Base-by-base conservation (phyloP, 1,284 basidiomycete genomes). In the Rhodotorula sp. region DNA sequence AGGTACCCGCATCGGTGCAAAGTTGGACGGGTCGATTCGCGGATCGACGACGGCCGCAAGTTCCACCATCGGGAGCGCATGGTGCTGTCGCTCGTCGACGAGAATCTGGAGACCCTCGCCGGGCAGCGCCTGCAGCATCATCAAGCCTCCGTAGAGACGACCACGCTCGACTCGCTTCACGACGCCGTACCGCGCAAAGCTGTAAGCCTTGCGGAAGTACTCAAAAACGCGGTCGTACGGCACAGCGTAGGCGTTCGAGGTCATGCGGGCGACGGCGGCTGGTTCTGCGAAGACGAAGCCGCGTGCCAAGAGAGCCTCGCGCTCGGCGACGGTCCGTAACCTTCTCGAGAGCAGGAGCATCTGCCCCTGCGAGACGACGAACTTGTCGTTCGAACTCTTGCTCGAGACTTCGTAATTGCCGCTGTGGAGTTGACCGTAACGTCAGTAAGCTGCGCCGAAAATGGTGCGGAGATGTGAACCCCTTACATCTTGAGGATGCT, bases 281-380 rank as follows among this genome's bases (percentile, higher is more conserved):
- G 82, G 76, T 58, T 83, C 82, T 43, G 82, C 82, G 66, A 83
- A 84, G 70, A 82, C 81, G 75, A 80, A 84, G 48, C 83, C 80
- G 26, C 81, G 79, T 5, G 81, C 79, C 43, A 82, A 73, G 29
- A 83, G 79, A 57, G 81, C 81, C 47, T 77, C 77, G 57, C 80
- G 81, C 68, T 84, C 83, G 31, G 79, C 76, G 16, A 77, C 62
- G 21, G 80, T 81, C 4, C 77, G 76, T 15, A 83, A 78, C 14
- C 82, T 78, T 21, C 83, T 81, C 5, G 83, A 81, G 18, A 84
- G 79, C 71, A 83, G 81, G 70, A 83, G 81, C 64, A 84, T 76
- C 75, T 83, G 83, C 23, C 83, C 83, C 74, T 83, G 83, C 7
- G 82, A 81, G 15, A 83, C 81, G 3, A 80, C 82, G 70, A 82